These are phyloP conservation scores for Thecaphora thlaspeos DNA, from an alignment of 1,284 basidiomycete genomes.

Conservation along the genomic window DNA sequence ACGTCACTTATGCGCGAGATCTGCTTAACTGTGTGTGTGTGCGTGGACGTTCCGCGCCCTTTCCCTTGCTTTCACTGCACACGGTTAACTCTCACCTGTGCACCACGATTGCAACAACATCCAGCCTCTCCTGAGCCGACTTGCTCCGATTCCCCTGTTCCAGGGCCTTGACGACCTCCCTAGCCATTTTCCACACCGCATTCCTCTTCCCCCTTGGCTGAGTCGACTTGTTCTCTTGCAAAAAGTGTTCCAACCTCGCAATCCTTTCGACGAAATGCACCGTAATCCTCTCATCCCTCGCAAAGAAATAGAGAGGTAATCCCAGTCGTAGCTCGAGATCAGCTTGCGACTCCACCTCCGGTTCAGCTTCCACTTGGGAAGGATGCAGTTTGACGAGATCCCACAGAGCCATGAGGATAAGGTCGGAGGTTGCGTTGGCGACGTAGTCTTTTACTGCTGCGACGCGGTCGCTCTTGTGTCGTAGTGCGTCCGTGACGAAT, in stretches of 20 bases:
- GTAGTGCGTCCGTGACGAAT: constrained; percentile 41
- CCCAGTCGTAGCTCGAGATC: constrained; percentile 4
- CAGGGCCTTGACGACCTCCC: constrained; percentile 10
- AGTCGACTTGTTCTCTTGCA: not conserved
- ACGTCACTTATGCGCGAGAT: too few species aligned
- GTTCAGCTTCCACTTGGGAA: constrained; percentile 3
- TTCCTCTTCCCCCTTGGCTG: not conserved
- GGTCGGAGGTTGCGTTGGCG: constrained; percentile 48
- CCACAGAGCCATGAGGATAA: constrained; percentile 52
- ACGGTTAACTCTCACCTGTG: too few species aligned
- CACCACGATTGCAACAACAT: constrained; percentile 2
- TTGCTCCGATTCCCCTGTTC: constrained; percentile 27
- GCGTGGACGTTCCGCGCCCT: too few species aligned
- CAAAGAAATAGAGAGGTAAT: constrained; percentile 46
- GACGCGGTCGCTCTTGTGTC: constrained; percentile 32
- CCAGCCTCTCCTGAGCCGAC: constrained; percentile 19
- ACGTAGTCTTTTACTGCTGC: constrained; percentile 52
- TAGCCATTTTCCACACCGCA: constrained; percentile 17
- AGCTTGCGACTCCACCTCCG: constrained; percentile 4
- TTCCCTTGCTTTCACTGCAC: too few species aligned
- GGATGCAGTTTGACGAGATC: constrained; percentile 18
- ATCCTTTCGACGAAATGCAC: constrained; percentile 15
- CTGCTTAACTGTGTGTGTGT: too few species aligned
- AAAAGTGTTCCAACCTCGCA: constrained; percentile 6
- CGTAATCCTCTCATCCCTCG: constrained; percentile 44